Percentiles rank a stretch among this genome's conserved stretches.
These are phyloP conservation scores for Stemphylium beticola DNA, from an alignment of 2,329 filamentous ascomycete genomes.

Conservation along the genomic window DNA sequence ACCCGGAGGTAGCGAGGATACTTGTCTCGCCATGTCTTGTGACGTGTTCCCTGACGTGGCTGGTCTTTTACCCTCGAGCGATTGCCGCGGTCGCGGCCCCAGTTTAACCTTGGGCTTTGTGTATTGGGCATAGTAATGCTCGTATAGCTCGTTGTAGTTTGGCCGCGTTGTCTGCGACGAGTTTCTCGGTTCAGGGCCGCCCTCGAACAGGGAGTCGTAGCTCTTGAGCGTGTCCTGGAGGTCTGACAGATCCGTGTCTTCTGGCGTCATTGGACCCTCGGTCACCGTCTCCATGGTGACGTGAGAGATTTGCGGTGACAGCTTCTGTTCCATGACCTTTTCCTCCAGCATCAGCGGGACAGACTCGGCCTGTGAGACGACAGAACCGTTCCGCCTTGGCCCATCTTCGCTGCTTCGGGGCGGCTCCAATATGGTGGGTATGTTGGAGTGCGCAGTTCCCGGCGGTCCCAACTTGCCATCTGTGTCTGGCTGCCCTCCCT, in stretches of 20 bases:
- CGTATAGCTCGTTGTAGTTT: slow-evolving; percentile 51
- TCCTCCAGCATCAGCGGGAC: slow-evolving; percentile 23
- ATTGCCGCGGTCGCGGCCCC: slow-evolving; percentile 84
- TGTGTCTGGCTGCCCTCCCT: slow-evolving; percentile 56
- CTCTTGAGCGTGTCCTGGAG: slow-evolving; percentile 38
- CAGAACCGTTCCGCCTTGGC: slow-evolving; percentile 12
- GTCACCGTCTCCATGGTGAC: slow-evolving; percentile 29
- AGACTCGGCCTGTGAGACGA: slow-evolving; percentile 23
- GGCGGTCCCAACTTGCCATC: slow-evolving; percentile 30
- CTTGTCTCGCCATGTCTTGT: slow-evolving; percentile 64
- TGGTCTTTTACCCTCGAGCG: slow-evolving; percentile 68
- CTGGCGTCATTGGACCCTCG: slow-evolving; percentile 28
- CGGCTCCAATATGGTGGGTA: slow-evolving; percentile 35
- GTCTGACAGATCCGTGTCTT: slow-evolving; percentile 26
- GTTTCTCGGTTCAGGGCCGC: slow-evolving; percentile 51
- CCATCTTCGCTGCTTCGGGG: slow-evolving; percentile 12
- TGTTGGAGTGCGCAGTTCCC: slow-evolving; percentile 27
- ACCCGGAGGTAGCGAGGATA: slow-evolving; percentile 81
- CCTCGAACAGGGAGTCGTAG: slow-evolving; percentile 44
- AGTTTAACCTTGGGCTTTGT: slow-evolving; percentile 87
- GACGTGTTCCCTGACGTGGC: slow-evolving; percentile 61
- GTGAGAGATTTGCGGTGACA: slow-evolving; percentile 28
- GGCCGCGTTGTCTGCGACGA: slow-evolving; percentile 52
- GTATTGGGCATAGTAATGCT: slow-evolving; percentile 56
- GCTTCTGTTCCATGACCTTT: slow-evolving; percentile 17